Percentiles rank a stretch among this genome's conserved stretches.
These are phyloP conservation scores for Sordariomycetes sp. DNA, from an alignment of 2,329 filamentous ascomycete genomes.

Conservation along the genomic window DNA sequence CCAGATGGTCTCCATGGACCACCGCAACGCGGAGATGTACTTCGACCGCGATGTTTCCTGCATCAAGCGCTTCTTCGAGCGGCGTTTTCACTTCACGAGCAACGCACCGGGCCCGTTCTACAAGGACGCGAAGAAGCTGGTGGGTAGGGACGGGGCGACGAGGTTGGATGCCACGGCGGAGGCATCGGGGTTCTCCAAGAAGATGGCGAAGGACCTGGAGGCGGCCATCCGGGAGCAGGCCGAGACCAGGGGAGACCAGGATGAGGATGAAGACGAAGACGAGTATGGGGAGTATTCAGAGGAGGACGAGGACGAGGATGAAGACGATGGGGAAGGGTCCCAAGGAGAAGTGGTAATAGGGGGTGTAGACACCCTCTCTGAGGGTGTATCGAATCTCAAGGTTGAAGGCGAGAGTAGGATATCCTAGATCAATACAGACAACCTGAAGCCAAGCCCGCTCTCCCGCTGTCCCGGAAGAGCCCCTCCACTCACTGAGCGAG, in stretches of 20 bases:
- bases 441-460: background rate
- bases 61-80: slow-evolving; percentile 86
- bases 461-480: background rate
- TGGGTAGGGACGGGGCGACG: slow-evolving; percentile 52
- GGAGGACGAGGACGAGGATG: slow-evolving; percentile 15
- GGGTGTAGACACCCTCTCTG: background rate
- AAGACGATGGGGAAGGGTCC: background rate
- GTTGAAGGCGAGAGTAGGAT: background rate
- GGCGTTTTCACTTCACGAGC: slow-evolving; percentile 78
- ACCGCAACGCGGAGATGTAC: slow-evolving; percentile 90
- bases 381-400: background rate
- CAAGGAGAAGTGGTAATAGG: slow-evolving; percentile 8
- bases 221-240: slow-evolving; percentile 77
- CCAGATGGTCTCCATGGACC: slow-evolving; percentile 94
- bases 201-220: slow-evolving; percentile 92
- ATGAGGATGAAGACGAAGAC: slow-evolving; percentile 16
- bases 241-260: slow-evolving; percentile 26
- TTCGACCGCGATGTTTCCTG: slow-evolving; percentile 95
- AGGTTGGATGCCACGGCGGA: slow-evolving; percentile 81
- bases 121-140: slow-evolving; percentile 66
- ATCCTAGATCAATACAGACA: background rate
- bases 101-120: slow-evolving; percentile 79
- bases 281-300: slow-evolving; percentile 18
- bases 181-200: slow-evolving; percentile 91
- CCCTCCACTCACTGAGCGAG: slow-evolving; percentile 13